These are phyloP conservation scores for Fusarium luffae DNA, from an alignment of 2,329 filamentous ascomycete species.

Conservation along the genomic window DNA sequence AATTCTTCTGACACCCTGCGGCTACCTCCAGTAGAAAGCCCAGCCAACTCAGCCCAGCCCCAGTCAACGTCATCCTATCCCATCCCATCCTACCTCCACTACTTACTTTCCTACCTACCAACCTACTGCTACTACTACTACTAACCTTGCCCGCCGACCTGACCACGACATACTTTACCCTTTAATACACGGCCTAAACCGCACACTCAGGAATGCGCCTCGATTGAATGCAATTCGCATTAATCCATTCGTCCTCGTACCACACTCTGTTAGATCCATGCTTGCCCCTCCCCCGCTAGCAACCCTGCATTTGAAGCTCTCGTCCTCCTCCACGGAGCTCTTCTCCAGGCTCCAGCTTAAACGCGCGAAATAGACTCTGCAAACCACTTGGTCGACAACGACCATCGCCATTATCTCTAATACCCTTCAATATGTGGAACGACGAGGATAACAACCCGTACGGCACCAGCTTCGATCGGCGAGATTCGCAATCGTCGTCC, in stretches of 20 bases:
- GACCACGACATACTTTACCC: slow-evolving; percentile 20
- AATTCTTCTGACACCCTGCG: too few species aligned
- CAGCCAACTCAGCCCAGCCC: slow-evolving; percentile 31
- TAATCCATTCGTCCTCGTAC: slow-evolving; percentile 8
- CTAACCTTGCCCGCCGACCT: slow-evolving; percentile 24
- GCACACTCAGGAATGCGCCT: slow-evolving; percentile 38
- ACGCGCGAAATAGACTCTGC: slow-evolving; percentile 23
- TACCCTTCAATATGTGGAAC: slow-evolving; percentile 83
- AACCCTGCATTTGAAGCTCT: slow-evolving; percentile 40
- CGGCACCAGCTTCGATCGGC: slow-evolving; percentile 87
- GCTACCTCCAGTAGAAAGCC: not conserved
- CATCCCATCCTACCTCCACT: slow-evolving; percentile 17
- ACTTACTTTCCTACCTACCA: not conserved
- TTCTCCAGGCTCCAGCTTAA: slow-evolving; percentile 33
- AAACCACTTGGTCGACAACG: slow-evolving; percentile 13
- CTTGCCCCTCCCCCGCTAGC: slow-evolving; percentile 41
- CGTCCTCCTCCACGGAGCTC: slow-evolving; percentile 16
- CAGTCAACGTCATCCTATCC: slow-evolving; percentile 42
- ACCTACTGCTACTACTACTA: not conserved
- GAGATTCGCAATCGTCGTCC: slow-evolving; percentile 80
- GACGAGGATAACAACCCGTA: slow-evolving; percentile 99
- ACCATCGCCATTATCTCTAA: slow-evolving; percentile 23
- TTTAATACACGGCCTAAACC: not conserved
- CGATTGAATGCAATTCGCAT: slow-evolving; percentile 18
- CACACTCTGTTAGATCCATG: slow-evolving; percentile 22